Base-by-base conservation (phyloP, 164 flowering plant genomes). In the Umbellularia californica region DNA sequence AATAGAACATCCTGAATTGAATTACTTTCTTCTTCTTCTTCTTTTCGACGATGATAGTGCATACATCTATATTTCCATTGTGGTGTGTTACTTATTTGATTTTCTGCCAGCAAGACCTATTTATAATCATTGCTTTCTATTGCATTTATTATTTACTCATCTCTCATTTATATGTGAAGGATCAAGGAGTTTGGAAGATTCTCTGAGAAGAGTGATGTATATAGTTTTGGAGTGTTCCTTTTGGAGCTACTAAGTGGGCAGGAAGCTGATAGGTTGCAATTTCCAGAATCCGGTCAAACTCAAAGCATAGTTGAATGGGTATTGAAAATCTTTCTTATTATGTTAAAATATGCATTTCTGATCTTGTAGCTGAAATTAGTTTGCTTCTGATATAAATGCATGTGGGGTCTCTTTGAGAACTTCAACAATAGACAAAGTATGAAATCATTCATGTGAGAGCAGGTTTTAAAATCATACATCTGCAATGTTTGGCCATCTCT, bases 221-320 rank as follows among this genome's bases (percentile, higher is more conserved):
- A 90, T 78, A 89, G 97, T 78, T 94, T 88, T 77, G 98, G 97
- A 58, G 91, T 94, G 68, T 94, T 94, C 81, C 90, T 94, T 73
- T 76, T 94, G 81, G 98, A 94, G 84, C 72, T 94, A 63, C 82
- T 91, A 22, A 89, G 92, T 22, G 98, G 98, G 28, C 83, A 76
- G 65, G 92, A 90, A 87, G 97, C 97, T 51, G 73, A 79, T 74
- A 83, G 80, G 62, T 68, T 74, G 28, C 70, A 63, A 28, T 74
- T 84, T 74, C 67, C 87, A 70, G 87, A 84, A 35, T 78, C 86
- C 62, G 60, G 60, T 55, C 60, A 55, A 41, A 80, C 74, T 65
- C 83, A 82, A 79, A 87, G 79, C 80, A 73, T 92, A 58, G 86
- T 86, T 68, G 89, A 92, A 81, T 87, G 88, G 97, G 98, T 94